phyloP scores from a whole-genome alignment of 495 filamentous ascomycete species.

The Rostrohypoxylon terebratum region DNA sequence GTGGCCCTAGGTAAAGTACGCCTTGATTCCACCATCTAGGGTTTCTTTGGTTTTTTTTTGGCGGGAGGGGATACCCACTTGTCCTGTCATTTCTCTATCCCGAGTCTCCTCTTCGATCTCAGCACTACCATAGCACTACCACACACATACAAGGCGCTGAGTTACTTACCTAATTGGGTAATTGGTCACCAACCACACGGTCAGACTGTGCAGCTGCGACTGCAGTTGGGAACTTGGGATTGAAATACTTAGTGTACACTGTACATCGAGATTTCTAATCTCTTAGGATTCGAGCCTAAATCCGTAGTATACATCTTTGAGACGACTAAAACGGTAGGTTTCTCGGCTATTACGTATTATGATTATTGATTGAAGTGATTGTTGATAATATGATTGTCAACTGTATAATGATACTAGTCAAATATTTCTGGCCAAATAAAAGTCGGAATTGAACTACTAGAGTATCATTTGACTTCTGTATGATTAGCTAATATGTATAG shows the following conservation, averaged over 20 bases:
- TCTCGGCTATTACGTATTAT: slow-evolving; percentile 7
- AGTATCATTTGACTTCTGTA: slow-evolving; percentile 1
- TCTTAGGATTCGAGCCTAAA: slow-evolving; percentile 2
- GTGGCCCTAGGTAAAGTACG: no score
- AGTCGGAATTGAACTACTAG: not conserved
- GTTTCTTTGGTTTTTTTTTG: not conserved
- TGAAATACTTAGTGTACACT: slow-evolving; percentile 15
- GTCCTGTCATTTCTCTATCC: slow-evolving; percentile 39
- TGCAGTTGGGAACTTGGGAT: slow-evolving; percentile 24
- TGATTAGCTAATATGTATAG: slow-evolving; percentile 9
- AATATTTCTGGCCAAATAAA: not conserved
- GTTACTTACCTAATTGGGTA: not conserved
- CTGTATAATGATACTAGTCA: not conserved
- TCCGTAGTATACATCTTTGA: not conserved
- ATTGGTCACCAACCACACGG: no score
- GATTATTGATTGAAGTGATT: not conserved
- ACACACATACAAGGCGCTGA: slow-evolving; percentile 4
- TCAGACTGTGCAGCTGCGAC: slow-evolving; percentile 20
- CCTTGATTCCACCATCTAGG: slow-evolving; percentile 25
- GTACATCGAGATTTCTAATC: slow-evolving; percentile 13
- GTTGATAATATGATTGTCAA: not conserved
- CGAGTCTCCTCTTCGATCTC: slow-evolving; percentile 36
- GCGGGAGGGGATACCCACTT: slow-evolving; percentile 38
- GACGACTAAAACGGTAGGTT: slow-evolving; percentile 4
- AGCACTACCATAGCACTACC: slow-evolving; percentile 36